Base-by-base conservation (phyloP, 208 protist species). In the Cochliopodium minus region DNA sequence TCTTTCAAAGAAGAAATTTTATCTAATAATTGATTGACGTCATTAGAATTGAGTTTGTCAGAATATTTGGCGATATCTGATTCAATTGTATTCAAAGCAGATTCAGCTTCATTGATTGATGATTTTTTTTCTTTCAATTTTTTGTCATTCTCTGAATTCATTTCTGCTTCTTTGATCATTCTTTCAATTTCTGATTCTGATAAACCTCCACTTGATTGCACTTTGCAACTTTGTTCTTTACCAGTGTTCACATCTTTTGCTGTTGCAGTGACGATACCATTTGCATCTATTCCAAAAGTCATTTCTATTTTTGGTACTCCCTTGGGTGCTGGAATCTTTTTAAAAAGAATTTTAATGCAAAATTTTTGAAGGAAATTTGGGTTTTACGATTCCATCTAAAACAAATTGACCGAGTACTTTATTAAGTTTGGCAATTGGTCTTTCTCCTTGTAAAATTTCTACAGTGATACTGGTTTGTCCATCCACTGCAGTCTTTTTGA, bases 371-470 rank as follows among this genome's bases (percentile, higher is more conserved):
- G 70, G 57, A 88, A 88, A 39, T 83, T 39, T 83, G 74, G 36
- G 78, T 71, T 3, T 82, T 82, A 29, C 84, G 72, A 95, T 89
- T 49, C 69, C 76, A 28, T 39, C 71, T 2, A 95, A 64, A 42
- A 92, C 77, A 56, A n/a, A 74, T 73, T 11, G 39, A 10, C 89
- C 90, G n/a, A 95, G 74, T 0, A 88, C 59, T 67, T 95, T 87
- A 85, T 93, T 94, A 67, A 95, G 80, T 42, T 72, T 73, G 46
- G 88, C 91, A 73, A 85, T 76, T n/a, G 71, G 29, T 57, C 90
- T 78, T 73, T 96, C 90, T 59, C 90, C 90, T 72, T 96, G 87
- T 64, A 72, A 96, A 7, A 96, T 81, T 76, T 94, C 85, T 64
- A 96, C 93, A 23, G 81, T 57, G 53, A 96, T 88, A 45, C 76